Base-by-base conservation (phyloP, 2,329 filamentous ascomycete species). In the Ophiocordyceps camponoti-rufipedis region DNA sequence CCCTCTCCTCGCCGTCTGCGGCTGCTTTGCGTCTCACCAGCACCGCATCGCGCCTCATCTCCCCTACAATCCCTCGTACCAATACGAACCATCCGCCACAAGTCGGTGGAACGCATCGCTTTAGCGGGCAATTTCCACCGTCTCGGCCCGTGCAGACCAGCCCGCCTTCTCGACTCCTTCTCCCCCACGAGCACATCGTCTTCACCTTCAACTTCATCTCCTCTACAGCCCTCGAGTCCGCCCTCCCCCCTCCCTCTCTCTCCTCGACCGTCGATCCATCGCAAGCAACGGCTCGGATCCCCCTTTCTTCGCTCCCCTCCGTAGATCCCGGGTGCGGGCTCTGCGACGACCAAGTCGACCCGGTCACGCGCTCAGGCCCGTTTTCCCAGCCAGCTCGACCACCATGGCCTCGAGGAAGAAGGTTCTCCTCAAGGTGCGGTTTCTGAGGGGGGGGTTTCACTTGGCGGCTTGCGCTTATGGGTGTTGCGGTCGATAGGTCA, bases 331-430 rank as follows among this genome's bases (percentile, higher is more conserved):
- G 35, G 35, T 6, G n/a, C 35, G 35, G 35, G 35, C 35, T 39
- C 35, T 39, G 7, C 35, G n/a, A 39, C 35, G 35, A 19, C 13
- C 8, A n/a, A 7, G 16, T 18, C 35, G 33, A 39, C n/a, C 4
- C n/a, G n/a, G 16, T 11, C 35, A 10, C n/a, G n/a, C n/a, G n/a
- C 35, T 5, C 35, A 18, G n/a, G n/a, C n/a, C 35, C n/a, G n/a
- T n/a, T 39, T 16, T 16, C 16, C 7, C 35, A 39, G 35, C 7
- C 35, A 39, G 35, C 35, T 16, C 35, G 8, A 18, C n/a, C 63
- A 68, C 56, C 59, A 87, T 87, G 82, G 72, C 82, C 61, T 82
- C 82, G 57, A 74, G 81, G 63, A 91, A 89, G 82, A 91, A 91
- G 80, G 84, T 89, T 54, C 75, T 91, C 53, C 71, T 91, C 62